Conservation (phyloP, 176 grass and related monocot species). For the Hordeum marinum region DNA sequence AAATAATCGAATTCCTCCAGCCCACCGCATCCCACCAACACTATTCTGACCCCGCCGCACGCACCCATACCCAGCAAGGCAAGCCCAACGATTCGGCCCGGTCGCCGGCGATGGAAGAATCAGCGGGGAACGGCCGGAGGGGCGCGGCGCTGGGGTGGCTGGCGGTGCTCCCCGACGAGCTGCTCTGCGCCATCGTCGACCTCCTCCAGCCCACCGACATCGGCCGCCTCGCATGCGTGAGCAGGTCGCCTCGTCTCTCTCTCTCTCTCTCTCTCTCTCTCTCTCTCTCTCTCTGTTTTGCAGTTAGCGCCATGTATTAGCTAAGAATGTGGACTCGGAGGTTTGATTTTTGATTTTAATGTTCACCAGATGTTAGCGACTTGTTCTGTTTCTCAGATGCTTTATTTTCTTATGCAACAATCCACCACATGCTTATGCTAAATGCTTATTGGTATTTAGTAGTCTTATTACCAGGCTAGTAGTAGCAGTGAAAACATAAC, state of each 20-base stretch:
- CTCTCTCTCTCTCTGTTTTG: neutral
- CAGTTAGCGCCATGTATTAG: neutral
- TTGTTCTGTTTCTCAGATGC: neutral
- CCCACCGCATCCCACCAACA: neutral
- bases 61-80: neutral
- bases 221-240: constrained; percentile 80
- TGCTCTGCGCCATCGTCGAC: constrained; percentile 75
- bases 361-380: neutral
- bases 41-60: neutral
- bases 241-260: constrained; percentile 46
- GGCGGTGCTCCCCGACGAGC: constrained; percentile 68
- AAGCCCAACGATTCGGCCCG: neutral
- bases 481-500: neutral
- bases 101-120: constrained; percentile 32
- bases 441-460: neutral
- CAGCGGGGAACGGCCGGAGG: constrained; percentile 45
- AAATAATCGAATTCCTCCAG: constrained; percentile 2
- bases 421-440: neutral
- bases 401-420: neutral
- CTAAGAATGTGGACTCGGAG: neutral
- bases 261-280: neutral
- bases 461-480: neutral
- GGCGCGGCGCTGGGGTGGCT: constrained; percentile 70
- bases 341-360: neutral
- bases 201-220: constrained; percentile 75